These are phyloP conservation scores for Chytriomyces hyalinus DNA, from an alignment of 192 early-diverging fungal species.

Conservation along the genomic window DNA sequence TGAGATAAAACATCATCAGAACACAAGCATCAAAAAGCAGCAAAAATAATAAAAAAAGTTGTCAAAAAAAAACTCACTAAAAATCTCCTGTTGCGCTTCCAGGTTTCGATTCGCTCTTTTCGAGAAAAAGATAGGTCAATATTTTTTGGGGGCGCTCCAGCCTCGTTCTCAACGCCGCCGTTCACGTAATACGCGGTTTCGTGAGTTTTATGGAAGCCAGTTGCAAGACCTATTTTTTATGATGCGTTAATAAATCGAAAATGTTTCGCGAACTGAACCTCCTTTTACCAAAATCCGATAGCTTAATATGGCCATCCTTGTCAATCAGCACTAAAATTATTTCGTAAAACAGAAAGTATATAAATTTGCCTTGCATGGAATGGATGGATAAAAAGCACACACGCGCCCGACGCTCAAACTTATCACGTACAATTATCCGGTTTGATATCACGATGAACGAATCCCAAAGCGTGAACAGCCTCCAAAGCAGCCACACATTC, in stretches of 20 bases:
- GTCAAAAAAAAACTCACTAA: constrained; percentile 56
- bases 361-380: not conserved
- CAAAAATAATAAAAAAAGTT: not conserved
- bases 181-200: constrained; percentile 88
- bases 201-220: constrained; percentile 99
- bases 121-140: constrained; percentile 93
- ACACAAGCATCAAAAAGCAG: constrained; percentile 1
- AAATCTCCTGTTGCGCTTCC: constrained; percentile 95
- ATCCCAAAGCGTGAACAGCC: constrained; percentile 91
- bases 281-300: constrained; percentile 83
- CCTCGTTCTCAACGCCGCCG: not conserved
- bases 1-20: not conserved
- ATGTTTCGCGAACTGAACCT: not conserved
- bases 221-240: constrained; percentile 81
- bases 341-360: not conserved
- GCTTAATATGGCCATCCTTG: constrained; percentile 97
- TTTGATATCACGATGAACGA: constrained; percentile 84
- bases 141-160: constrained; percentile 57
- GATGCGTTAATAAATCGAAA: not conserved
- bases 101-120: constrained; percentile 95
- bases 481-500: constrained; percentile 93
- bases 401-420: not conserved
- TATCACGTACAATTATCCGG: constrained; percentile 58
- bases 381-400: not conserved
- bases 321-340: constrained; percentile 76